Base-by-base conservation (phyloP, 1,284 basidiomycete species). In the Sanghuangporus weigelae region DNA sequence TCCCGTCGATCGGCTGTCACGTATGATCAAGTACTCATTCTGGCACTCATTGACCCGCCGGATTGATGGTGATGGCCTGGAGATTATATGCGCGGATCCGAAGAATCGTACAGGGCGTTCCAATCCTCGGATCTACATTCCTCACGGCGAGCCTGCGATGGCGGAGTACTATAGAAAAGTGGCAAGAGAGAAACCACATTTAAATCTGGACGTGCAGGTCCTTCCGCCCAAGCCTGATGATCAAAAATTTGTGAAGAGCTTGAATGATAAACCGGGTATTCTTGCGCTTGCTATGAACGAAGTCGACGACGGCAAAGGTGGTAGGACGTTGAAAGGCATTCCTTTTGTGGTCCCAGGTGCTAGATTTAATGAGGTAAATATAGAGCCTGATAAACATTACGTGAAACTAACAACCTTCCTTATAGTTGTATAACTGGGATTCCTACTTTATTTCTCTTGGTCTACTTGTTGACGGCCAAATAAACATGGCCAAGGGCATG, bases 11-110 rank as follows among this genome's bases (percentile, higher is more conserved):
- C 90, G 96, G 50, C 84, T 99, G 46, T 96, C 93, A 23, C 88
- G 97, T 65, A 98, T 99, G 96, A 99, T 99, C 78, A 92, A 90
- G 73, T 89, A 96, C 77, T 96, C 93, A 11, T 99, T 99, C 81
- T 99, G 96, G 96, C 93, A 96, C 74, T 93, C 95, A 8, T 82
- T 99, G 57, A 99, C 97, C 1, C 89, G 96, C 59, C 87, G 95
- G 44, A 99, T 99, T 71, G 97, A 99, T 72, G 95, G 93, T 0
- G 95, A 98, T 67, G 97, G 96, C 5, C 83, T 99, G 39, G 96
- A 98, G 75, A 93, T 95, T 67, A 98, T 98, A 67, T 95, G 95
- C 60, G 92, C 92, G 2, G 97, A 99, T 74, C 96, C 97, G 10
- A 99, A 99, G 81, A 98, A 96, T 73, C 84, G 95, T 63, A 93